Conservation (phyloP, 192 early-diverging fungal genomes). For the Allomyces arbusculus region DNA sequence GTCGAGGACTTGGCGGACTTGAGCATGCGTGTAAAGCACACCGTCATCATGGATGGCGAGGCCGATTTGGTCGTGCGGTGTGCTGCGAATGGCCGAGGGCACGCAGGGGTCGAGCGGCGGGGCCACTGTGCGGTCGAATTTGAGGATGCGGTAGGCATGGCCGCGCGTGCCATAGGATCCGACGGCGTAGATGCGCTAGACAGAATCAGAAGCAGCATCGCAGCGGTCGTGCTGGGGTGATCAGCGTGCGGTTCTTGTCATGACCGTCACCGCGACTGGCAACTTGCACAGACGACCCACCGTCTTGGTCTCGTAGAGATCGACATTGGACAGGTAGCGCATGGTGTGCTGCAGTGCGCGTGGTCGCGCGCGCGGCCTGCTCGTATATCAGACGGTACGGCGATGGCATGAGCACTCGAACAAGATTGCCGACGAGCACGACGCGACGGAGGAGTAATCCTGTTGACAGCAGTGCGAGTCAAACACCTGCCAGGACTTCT, state of each 20-base stretch:
- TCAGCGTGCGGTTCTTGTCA: background rate
- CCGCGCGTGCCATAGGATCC: slow-evolving; percentile 54
- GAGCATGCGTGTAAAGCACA: slow-evolving; percentile 44
- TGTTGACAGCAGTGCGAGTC: too few relatives aligned
- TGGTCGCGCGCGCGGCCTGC: too few relatives aligned
- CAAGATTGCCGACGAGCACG: too few relatives aligned
- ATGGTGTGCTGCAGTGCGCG: background rate
- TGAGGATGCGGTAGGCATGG: slow-evolving; percentile 57
- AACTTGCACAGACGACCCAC: slow-evolving; percentile 14
- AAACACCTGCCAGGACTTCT: too few relatives aligned
- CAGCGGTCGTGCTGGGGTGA: background rate
- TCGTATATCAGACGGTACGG: too few relatives aligned
- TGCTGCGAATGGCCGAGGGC: background rate
- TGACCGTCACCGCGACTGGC: background rate
- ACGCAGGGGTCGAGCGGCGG: slow-evolving; percentile 2
- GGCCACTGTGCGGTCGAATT: slow-evolving; percentile 59
- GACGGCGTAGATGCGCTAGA: slow-evolving; percentile 54
- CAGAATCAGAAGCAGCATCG: background rate
- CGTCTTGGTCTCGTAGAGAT: slow-evolving; percentile 73
- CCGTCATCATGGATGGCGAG: slow-evolving; percentile 62
- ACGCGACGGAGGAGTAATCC: too few relatives aligned
- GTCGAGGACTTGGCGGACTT: slow-evolving; percentile 47
- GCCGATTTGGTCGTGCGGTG: slow-evolving; percentile 12
- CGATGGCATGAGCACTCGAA: too few relatives aligned
- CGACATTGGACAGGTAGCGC: slow-evolving; percentile 38